Evolutionary conservation across 2,329 filamentous ascomycete species (phyloP).

Genomic region (Didymella keratinophila): DNA sequence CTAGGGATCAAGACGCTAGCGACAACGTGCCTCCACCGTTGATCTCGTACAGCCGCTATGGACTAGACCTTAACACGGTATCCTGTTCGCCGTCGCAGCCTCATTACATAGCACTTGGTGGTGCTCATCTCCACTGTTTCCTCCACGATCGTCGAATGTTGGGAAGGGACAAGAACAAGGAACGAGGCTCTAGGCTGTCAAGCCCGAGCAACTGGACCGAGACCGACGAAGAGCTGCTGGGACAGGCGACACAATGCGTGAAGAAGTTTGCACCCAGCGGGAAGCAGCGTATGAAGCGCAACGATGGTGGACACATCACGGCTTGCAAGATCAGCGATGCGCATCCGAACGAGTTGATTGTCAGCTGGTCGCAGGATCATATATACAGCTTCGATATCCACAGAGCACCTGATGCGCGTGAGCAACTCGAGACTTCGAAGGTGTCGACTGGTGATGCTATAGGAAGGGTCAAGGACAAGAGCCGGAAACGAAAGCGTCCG

Average conservation of each 20-base stretch:
- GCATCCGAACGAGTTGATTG: constrained; percentile 71
- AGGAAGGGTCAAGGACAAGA: constrained; percentile 40
- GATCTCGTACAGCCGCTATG: constrained; percentile 70
- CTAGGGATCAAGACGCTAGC: constrained; percentile 50
- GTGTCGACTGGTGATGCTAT: constrained; percentile 25
- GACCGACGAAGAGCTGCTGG: constrained; percentile 63
- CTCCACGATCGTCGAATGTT: constrained; percentile 74
- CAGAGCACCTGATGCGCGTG: constrained; percentile 63
- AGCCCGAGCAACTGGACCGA: constrained; percentile 52
- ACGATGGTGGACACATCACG: constrained; percentile 70
- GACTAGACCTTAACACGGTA: constrained; percentile 71
- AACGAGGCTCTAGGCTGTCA: constrained; percentile 60
- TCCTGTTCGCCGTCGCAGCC: constrained; percentile 72
- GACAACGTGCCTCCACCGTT: constrained; percentile 67
- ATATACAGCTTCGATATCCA: constrained; percentile 73
- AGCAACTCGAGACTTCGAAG: constrained; percentile 41
- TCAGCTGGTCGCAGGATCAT: constrained; percentile 72
- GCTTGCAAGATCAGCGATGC: constrained; percentile 75
- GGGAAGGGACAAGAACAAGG: constrained; percentile 64
- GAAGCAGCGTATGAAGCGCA: constrained; percentile 60
- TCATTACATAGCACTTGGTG: constrained; percentile 73
- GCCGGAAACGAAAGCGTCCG: constrained; percentile 65
- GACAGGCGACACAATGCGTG: constrained; percentile 69
- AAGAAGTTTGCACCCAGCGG: constrained; percentile 70
- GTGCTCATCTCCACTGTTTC: constrained; percentile 73